Percentiles rank a stretch among this genome's conserved stretches.
Evolutionary conservation across 495 filamentous ascomycete species (phyloP).

Genomic region (Hypoxylon trugodes): DNA sequence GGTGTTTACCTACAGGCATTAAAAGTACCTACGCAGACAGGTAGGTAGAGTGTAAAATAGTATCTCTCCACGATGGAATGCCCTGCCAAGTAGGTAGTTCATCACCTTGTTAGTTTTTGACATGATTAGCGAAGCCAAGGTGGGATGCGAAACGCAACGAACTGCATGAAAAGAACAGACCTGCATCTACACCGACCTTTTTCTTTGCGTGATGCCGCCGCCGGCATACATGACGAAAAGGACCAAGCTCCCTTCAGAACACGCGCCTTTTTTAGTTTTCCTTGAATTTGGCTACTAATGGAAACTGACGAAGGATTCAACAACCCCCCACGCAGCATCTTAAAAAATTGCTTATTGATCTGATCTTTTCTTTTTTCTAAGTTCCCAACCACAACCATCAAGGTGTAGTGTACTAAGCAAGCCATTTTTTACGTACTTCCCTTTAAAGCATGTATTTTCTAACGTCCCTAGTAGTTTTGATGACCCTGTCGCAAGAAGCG

Average conservation of each 20-base stretch:
- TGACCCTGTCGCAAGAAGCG: too few species aligned
- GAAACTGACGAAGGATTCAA: slow-evolving; percentile 11
- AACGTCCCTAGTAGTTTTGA: too few species aligned
- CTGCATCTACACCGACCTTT: neutral
- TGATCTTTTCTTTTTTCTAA: too few species aligned
- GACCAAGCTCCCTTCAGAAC: neutral
- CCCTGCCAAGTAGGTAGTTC: slow-evolving; percentile 13
- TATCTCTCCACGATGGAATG: slow-evolving; percentile 2
- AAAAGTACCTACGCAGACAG: neutral
- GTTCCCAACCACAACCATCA: too few species aligned
- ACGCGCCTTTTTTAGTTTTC: neutral
- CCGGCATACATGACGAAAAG: slow-evolving; percentile 4
- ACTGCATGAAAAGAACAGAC: slow-evolving; percentile 8
- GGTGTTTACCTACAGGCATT: neutral
- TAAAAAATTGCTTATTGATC: neutral
- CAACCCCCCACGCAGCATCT: slow-evolving; percentile 3
- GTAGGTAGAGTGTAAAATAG: neutral
- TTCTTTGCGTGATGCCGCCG: slow-evolving; percentile 6
- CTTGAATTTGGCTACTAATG: neutral
- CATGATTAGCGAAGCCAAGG: slow-evolving; percentile 29
- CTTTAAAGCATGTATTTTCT: too few species aligned
- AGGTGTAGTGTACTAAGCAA: too few species aligned
- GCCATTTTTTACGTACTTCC: too few species aligned
- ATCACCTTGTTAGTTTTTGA: slow-evolving; percentile 20
- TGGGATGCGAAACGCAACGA: slow-evolving; percentile 4